phyloP scores from a whole-genome alignment of 192 early-diverging fungal species.

The Chytriomyces sp. region DNA sequence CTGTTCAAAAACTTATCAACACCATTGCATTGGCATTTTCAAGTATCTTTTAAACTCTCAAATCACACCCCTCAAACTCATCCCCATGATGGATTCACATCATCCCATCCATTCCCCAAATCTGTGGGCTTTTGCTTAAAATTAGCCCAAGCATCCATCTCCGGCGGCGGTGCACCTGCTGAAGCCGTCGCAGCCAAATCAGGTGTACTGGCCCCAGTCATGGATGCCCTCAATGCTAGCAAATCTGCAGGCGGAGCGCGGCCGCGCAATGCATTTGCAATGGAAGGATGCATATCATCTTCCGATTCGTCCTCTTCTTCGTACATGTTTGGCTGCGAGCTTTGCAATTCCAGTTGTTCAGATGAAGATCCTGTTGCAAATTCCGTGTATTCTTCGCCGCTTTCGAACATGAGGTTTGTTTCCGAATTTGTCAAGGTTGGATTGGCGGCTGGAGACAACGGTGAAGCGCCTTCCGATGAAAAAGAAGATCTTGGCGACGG shows the following conservation, averaged over 20 bases:
- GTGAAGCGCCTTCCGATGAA: neutral
- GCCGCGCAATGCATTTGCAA: slow-evolving; percentile 30
- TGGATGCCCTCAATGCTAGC: slow-evolving; percentile 21
- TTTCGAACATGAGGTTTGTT: slow-evolving; percentile 28
- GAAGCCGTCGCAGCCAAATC: neutral
- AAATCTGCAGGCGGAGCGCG: slow-evolving; percentile 29
- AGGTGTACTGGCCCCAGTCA: neutral
- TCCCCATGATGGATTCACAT: slow-evolving; percentile 31
- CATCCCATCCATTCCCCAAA: slow-evolving; percentile 31
- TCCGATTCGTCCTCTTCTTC: slow-evolving; percentile 27
- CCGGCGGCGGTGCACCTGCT: neutral
- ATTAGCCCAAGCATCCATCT: slow-evolving; percentile 11
- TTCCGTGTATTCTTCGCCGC: slow-evolving; percentile 20
- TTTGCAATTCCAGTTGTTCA: neutral
- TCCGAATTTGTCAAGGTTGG: neutral
- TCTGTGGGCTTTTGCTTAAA: slow-evolving; percentile 3
- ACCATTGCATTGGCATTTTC: too few species aligned
- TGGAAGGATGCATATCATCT: slow-evolving; percentile 26
- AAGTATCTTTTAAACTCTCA: too few species aligned
- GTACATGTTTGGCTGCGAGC: neutral
- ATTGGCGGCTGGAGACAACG: neutral
- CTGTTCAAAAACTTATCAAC: too few species aligned
- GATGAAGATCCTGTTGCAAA: neutral
- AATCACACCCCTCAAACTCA: neutral
- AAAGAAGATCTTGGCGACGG: slow-evolving; percentile 19